Conservation (phyloP, 2,329 filamentous ascomycete species). For the Calonectria naviculata region DNA sequence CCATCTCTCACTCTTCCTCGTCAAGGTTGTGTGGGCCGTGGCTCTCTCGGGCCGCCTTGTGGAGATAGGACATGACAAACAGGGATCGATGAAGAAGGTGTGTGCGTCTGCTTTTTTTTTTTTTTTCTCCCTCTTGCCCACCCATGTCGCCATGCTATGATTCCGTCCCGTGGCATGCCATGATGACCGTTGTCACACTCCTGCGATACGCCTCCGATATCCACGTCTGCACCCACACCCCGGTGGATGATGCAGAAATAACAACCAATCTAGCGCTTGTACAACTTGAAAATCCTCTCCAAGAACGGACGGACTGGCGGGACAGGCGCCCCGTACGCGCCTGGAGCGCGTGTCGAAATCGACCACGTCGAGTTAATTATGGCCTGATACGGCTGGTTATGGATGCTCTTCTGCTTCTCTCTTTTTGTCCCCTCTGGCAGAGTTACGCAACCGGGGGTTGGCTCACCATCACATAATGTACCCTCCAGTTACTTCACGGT, state of each 20-base stretch:
- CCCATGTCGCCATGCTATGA: slow-evolving; percentile 7
- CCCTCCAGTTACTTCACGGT: not conserved
- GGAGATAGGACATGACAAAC: slow-evolving; percentile 24
- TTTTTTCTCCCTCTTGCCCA: too few relatives aligned
- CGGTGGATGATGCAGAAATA: slow-evolving; percentile 13
- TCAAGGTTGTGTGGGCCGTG: slow-evolving; percentile 22
- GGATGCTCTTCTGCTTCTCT: not conserved
- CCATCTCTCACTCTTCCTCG: not conserved
- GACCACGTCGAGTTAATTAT: slow-evolving; percentile 8
- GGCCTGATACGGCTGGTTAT: slow-evolving; percentile 14
- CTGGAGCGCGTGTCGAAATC: slow-evolving; percentile 1
- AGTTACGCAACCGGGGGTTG: not conserved
- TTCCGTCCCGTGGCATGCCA: slow-evolving; percentile 6
- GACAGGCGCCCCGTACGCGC: slow-evolving; percentile 21
- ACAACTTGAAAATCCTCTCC: slow-evolving; percentile 11
- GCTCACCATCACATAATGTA: not conserved
- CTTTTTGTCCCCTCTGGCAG: not conserved
- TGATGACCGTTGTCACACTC: slow-evolving; percentile 8
- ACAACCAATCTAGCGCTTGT: slow-evolving; percentile 21
- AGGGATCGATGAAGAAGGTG: not conserved
- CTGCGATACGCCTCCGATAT: not conserved
- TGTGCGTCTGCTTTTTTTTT: not conserved
- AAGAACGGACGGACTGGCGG: not conserved
- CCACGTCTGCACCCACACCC: slow-evolving; percentile 11
- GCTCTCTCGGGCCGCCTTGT: slow-evolving; percentile 26